Percentiles rank a stretch among this genome's conserved stretches.
These are phyloP conservation scores for Pyricularia sp. DNA, from an alignment of 2,329 filamentous ascomycete genomes.

Conservation along the genomic window DNA sequence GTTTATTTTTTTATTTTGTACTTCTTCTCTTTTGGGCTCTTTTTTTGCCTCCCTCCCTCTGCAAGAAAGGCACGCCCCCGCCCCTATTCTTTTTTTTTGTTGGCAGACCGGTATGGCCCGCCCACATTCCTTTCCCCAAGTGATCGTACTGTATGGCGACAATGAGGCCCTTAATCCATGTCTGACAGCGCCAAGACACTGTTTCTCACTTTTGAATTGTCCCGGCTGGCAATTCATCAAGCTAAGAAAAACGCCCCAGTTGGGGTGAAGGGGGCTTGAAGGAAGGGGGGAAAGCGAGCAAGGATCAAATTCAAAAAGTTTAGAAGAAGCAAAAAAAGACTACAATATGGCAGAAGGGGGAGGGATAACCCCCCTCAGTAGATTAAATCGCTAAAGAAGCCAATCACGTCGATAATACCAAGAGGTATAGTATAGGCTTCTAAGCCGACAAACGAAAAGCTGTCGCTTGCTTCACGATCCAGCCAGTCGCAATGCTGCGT, in stretches of 20 bases:
- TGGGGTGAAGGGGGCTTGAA: neutral
- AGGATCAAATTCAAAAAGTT: neutral
- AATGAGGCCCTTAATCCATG: too few relatives aligned
- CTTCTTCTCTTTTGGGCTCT: neutral
- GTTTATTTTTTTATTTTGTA: neutral
- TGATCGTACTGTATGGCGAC: too few relatives aligned
- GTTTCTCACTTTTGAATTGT: too few relatives aligned
- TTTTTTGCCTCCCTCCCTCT: neutral
- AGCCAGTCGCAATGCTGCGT: neutral
- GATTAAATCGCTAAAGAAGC: neutral
- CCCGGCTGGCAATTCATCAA: neutral
- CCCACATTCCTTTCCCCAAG: too few relatives aligned
- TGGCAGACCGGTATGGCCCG: neutral
- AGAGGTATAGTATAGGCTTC: neutral
- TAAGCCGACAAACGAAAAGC: neutral
- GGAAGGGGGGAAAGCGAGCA: neutral
- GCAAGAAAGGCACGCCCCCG: neutral
- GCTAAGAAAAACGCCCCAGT: neutral
- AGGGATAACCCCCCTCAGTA: neutral
- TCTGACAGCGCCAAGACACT: too few relatives aligned
- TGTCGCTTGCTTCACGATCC: neutral
- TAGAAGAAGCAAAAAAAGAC: neutral
- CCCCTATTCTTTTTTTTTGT: neutral
- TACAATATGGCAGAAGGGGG: neutral
- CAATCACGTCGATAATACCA: neutral